Base-by-base conservation (phyloP, 2,329 filamentous ascomycete species). In the Periconia macrospinosa region DNA sequence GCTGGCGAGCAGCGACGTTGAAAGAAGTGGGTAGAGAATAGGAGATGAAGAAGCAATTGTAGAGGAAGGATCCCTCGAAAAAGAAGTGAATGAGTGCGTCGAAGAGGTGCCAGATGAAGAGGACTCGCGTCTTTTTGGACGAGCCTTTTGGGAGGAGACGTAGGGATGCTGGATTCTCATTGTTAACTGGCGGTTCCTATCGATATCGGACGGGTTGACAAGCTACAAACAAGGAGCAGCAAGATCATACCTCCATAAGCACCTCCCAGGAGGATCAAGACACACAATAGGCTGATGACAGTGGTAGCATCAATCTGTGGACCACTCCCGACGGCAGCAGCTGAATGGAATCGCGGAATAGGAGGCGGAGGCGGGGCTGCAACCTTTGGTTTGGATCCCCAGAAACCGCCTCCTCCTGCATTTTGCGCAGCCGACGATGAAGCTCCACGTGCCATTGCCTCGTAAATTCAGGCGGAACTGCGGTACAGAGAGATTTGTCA, bases 61-160 rank as follows among this genome's bases (percentile, higher is more conserved):
- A 97, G 20, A 97, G 85, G 75, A 91, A 97, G 67, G 86, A 88
- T 50, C 91, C 92, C 78, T 97, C 93, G 71, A 97, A 89, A 72
- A 91, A 80, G 75, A 95, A 86, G 78, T 99, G 94, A 67, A 92
- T 93, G 42, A 97, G 83, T 30, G 91, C 91, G 74, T 97, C 92
- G 77, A 96, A 95, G 37, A 90, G 83, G 78, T 97, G 92, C 93
- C 93, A 97, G 76, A 95, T 84, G 81, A 96, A 96, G 60, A 97
- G 86, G 70, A 90, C 78, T 57, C 92, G 91, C 52, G 82, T 81
- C 48, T 86, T 83, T 37, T 77, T 70, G 1, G 83, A 75, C 11
- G 85, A 79, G 1, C 78, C 67, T 17, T 76, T 69, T 3, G 87
- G 83, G 23, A 89, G 79, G 10, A 82, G 69, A 41, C 67, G 64